Evolutionary conservation across 2,329 filamentous ascomycete species (phyloP).

Genomic region (Nannizzia gypsea): DNA sequence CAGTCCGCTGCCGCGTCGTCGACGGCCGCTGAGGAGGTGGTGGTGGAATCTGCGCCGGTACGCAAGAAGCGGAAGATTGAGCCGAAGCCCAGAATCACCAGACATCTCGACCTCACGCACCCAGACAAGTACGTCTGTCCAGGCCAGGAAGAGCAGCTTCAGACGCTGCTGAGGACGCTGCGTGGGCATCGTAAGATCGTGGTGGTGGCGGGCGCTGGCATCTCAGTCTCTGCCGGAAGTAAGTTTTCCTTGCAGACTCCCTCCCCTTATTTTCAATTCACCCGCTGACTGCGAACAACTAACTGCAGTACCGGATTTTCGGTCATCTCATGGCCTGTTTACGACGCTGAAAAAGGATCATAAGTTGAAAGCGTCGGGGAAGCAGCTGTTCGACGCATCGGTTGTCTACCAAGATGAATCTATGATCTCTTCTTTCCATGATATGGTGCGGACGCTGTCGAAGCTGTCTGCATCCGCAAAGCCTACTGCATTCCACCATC

Average conservation of each 20-base stretch:
- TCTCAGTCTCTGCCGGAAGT: slow-evolving; percentile 91
- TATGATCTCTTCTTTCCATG: slow-evolving; percentile 82
- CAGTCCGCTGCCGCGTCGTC: slow-evolving; percentile 21
- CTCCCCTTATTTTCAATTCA: slow-evolving; percentile 12
- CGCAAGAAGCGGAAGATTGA: slow-evolving; percentile 59
- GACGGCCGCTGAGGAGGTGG: slow-evolving; percentile 21
- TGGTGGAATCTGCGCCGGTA: slow-evolving; percentile 48
- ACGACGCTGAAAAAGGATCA: slow-evolving; percentile 72
- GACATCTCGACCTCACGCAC: slow-evolving; percentile 58
- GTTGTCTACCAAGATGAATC: slow-evolving; percentile 82
- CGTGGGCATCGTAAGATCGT: slow-evolving; percentile 93
- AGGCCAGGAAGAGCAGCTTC: slow-evolving; percentile 51
- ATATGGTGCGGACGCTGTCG: slow-evolving; percentile 86
- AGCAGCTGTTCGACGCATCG: slow-evolving; percentile 91
- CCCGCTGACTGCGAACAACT: slow-evolving; percentile 13
- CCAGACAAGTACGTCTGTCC: slow-evolving; percentile 22
- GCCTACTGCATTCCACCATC: slow-evolving; percentile 83
- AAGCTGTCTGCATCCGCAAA: slow-evolving; percentile 62
- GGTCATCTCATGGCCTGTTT: slow-evolving; percentile 82
- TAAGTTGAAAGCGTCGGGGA: slow-evolving; percentile 84
- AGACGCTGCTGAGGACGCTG: slow-evolving; percentile 60
- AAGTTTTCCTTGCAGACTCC: slow-evolving; percentile 31
- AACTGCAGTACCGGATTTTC: slow-evolving; percentile 73
- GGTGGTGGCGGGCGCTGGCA: slow-evolving; percentile 89
- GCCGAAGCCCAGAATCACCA: slow-evolving; percentile 62